phyloP scores from a whole-genome alignment of 768 basidiomycete genomes.

The Auricularia sp. region DNA sequence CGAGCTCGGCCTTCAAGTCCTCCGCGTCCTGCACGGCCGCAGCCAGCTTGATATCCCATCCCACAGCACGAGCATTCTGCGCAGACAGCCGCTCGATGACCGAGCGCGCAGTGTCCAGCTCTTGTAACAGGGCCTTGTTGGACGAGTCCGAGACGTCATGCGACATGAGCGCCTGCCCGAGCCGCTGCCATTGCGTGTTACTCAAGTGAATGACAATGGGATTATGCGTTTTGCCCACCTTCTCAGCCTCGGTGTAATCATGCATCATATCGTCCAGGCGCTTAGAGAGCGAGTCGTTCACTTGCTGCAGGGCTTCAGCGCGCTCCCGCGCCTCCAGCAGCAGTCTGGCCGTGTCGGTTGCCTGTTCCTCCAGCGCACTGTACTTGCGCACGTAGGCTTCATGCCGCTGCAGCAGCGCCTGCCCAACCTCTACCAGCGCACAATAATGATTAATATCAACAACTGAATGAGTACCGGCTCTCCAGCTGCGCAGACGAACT shows the following conservation, averaged over 20 bases:
- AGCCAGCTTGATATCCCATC: constrained; percentile 58
- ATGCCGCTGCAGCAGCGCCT: constrained; percentile 76
- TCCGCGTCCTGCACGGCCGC: constrained; percentile 66
- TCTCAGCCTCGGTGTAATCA: constrained; percentile 56
- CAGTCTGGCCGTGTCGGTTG: constrained; percentile 6
- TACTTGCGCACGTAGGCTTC: constrained; percentile 74
- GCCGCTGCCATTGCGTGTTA: constrained; percentile 37
- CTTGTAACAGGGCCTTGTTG: constrained; percentile 60
- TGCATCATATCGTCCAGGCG: constrained; percentile 31
- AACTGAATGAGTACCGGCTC: no score
- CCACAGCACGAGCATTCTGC: constrained; percentile 59
- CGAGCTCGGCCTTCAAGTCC: constrained; percentile 67
- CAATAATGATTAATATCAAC: no score
- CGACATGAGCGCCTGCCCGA: constrained; percentile 70
- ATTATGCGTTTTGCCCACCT: constrained; percentile 26
- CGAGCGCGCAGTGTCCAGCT: constrained; percentile 63
- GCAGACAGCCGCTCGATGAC: constrained; percentile 58
- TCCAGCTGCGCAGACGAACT: constrained; percentile 18
- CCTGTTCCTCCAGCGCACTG: constrained; percentile 32
- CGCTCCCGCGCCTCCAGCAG: constrained; percentile 16
- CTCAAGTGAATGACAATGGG: no score
- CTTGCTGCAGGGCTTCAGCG: constrained; percentile 14
- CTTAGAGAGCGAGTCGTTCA: constrained; percentile 23
- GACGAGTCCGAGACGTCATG: constrained; percentile 75
- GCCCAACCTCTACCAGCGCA: constrained; percentile 62